Conservation (phyloP, 768 basidiomycete genomes). For the Solioccasus polychromus region DNA sequence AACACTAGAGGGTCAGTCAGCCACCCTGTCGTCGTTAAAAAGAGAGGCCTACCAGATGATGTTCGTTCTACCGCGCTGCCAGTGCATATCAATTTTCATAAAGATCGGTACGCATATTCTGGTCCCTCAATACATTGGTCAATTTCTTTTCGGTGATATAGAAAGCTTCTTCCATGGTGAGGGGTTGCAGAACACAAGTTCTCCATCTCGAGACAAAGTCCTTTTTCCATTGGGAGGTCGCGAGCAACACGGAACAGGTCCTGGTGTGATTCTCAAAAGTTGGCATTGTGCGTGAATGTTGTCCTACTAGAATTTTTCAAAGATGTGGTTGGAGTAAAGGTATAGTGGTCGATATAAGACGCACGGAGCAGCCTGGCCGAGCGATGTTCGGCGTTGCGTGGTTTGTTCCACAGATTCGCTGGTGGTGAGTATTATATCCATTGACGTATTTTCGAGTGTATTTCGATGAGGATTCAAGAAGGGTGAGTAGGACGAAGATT, state of each 20-base stretch:
- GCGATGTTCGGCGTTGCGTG: too few relatives aligned
- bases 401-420: neutral
- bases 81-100: conserved; percentile 10
- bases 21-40: too few relatives aligned
- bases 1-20: conserved; percentile 22
- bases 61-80: conserved; percentile 16
- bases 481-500: too few relatives aligned
- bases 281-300: neutral
- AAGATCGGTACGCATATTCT: conserved; percentile 8
- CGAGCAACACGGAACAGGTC: neutral
- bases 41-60: conserved; percentile 4
- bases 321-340: too few relatives aligned
- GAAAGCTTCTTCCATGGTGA: conserved; percentile 18
- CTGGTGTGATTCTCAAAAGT: neutral
- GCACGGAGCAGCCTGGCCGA: too few relatives aligned
- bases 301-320: neutral
- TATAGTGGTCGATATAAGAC: too few relatives aligned
- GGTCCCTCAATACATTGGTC: conserved; percentile 6
- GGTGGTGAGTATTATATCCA: conserved; percentile 10
- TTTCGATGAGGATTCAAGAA: too few relatives aligned
- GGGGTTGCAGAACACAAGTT: conserved; percentile 12
- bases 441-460: neutral
- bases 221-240: conserved; percentile 11
- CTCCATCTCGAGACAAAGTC: conserved; percentile 16
- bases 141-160: conserved; percentile 10